phyloP scores from a whole-genome alignment of 176 grass and related monocot genomes.

The Poa annua region DNA sequence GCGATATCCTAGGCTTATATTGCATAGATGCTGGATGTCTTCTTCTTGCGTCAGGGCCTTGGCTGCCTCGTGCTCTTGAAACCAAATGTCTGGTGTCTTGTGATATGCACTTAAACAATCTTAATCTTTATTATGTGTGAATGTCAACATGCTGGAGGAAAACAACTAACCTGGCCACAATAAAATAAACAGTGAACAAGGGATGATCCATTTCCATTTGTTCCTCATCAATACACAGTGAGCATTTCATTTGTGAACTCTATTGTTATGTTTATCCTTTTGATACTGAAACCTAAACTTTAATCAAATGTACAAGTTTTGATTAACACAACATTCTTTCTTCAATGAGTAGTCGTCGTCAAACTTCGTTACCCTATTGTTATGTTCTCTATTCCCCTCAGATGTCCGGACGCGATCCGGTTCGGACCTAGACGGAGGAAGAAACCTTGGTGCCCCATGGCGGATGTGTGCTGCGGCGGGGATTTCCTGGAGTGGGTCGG shows the following conservation, averaged over 20 bases:
- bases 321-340: too few species aligned
- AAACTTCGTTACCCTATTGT: too few species aligned
- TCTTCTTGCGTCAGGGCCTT: too few species aligned
- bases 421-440: not conserved
- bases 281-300: too few species aligned
- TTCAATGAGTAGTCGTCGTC: too few species aligned
- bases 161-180: not conserved
- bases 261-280: too few species aligned
- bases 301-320: too few species aligned
- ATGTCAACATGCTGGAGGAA: not conserved
- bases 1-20: not conserved
- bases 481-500: slow-evolving; percentile 72
- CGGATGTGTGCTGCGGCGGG: slow-evolving; percentile 27
- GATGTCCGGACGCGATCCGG: too few species aligned
- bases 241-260: too few species aligned
- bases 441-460: slow-evolving; percentile 22
- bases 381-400: too few species aligned
- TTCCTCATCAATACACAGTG: not conserved
- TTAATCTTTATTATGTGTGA: not conserved
- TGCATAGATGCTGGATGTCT: not conserved
- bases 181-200: not conserved
- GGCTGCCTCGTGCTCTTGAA: too few species aligned
- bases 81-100: slow-evolving; percentile 28
- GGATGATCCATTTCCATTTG: not conserved
- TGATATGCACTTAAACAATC: not conserved